These are phyloP conservation scores for Penicillium sumatraense DNA, from an alignment of 2,329 filamentous ascomycete species.

Conservation along the genomic window DNA sequence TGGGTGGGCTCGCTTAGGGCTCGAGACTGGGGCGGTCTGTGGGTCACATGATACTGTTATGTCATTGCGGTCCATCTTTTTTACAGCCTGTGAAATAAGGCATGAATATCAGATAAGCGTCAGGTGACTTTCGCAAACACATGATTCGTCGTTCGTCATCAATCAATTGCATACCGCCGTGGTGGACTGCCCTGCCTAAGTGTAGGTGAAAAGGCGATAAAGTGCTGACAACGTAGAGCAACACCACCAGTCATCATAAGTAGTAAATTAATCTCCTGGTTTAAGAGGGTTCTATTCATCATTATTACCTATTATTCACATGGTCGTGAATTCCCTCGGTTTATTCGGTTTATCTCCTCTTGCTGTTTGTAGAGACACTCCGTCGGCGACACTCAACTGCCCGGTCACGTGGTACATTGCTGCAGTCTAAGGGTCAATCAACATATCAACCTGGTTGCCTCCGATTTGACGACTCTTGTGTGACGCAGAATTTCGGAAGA, in stretches of 20 bases:
- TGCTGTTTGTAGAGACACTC: not conserved
- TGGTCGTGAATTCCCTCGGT: not conserved
- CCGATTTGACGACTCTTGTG: not conserved
- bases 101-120: too few species aligned
- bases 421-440: not conserved
- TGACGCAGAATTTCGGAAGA: not conserved
- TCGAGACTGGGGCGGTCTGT: conserved; percentile 31
- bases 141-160: too few species aligned
- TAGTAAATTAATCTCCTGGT: too few species aligned
- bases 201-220: too few species aligned
- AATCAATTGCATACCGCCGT: too few species aligned
- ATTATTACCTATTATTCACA: too few species aligned
- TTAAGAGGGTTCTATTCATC: too few species aligned
- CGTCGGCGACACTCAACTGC: conserved; percentile 13
- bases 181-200: too few species aligned
- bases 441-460: not conserved
- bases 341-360: not conserved
- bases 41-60: conserved; percentile 33
- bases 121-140: not conserved
- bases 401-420: conserved; percentile 13
- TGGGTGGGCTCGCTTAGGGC: conserved; percentile 48
- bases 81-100: not conserved
- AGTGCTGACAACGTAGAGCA: not conserved
- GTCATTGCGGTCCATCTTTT: not conserved
- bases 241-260: too few species aligned